A percentile compares a stretch with the other conserved stretches of the same genome.
Conservation (phyloP, 2,329 filamentous ascomycete genomes). For the Botryotinia globosa region DNA sequence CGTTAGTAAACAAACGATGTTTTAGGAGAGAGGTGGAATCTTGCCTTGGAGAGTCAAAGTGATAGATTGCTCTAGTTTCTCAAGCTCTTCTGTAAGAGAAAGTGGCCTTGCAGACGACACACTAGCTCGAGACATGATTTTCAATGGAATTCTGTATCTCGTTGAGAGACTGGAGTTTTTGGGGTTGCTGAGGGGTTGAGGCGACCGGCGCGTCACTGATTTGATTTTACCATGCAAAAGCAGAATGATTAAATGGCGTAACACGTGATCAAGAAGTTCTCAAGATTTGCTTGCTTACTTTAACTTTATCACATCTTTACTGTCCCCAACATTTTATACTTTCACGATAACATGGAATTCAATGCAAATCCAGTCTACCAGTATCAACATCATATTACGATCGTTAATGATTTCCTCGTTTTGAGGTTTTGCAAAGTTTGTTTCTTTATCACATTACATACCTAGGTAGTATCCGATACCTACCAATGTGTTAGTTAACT, state of each 20-base stretch:
- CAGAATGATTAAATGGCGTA: background rate
- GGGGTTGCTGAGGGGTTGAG: slow-evolving; percentile 10
- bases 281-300: background rate
- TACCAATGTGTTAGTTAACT: background rate
- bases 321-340: background rate
- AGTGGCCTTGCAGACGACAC: slow-evolving; percentile 53
- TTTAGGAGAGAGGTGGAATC: slow-evolving; percentile 18
- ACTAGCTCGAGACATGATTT: slow-evolving; percentile 35
- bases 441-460: background rate
- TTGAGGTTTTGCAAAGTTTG: background rate
- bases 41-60: slow-evolving; percentile 89
- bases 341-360: background rate
- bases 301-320: background rate
- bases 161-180: background rate
- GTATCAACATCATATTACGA: background rate
- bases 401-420: background rate
- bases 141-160: background rate
- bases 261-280: background rate
- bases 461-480: background rate
- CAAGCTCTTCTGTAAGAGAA: slow-evolving; percentile 89
- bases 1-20: slow-evolving; percentile 22
- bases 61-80: slow-evolving; percentile 94
- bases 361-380: background rate
- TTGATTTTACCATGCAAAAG: background rate
- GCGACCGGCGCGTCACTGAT: slow-evolving; percentile 3